Evolutionary conservation across 225 moss, liverwort and hornwort genomes (phyloP).

Genomic region (Thuidium tamariscinum): DNA sequence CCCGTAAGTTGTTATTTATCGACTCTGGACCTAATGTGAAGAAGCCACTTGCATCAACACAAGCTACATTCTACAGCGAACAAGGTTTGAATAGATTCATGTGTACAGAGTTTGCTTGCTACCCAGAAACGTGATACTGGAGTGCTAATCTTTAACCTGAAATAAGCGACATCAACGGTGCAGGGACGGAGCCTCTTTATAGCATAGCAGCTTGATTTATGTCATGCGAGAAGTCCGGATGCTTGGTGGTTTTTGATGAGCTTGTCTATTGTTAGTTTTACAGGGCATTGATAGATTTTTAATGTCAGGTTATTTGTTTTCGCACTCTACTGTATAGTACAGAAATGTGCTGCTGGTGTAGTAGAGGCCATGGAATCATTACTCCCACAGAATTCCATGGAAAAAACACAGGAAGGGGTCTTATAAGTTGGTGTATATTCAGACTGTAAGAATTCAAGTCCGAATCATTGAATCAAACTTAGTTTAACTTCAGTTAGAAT

Average conservation of each 20-base stretch:
- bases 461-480: background rate
- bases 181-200: background rate
- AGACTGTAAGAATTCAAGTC: background rate
- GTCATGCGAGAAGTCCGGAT: background rate
- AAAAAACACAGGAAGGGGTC: background rate
- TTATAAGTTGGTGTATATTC: background rate
- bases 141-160: background rate
- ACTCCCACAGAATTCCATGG: background rate
- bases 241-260: background rate
- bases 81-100: background rate
- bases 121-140: no score
- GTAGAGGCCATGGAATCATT: no score
- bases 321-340: background rate
- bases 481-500: background rate
- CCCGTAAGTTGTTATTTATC: background rate
- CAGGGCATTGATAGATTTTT: background rate
- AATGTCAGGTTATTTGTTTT: background rate
- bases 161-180: background rate
- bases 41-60: background rate
- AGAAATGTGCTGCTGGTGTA: background rate
- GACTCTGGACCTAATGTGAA: background rate
- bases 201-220: background rate
- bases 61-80: background rate
- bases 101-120: background rate
- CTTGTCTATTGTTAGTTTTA: background rate